Conservation (phyloP, 495 filamentous ascomycete species). For the Aspergillus incahuasiensis region DNA sequence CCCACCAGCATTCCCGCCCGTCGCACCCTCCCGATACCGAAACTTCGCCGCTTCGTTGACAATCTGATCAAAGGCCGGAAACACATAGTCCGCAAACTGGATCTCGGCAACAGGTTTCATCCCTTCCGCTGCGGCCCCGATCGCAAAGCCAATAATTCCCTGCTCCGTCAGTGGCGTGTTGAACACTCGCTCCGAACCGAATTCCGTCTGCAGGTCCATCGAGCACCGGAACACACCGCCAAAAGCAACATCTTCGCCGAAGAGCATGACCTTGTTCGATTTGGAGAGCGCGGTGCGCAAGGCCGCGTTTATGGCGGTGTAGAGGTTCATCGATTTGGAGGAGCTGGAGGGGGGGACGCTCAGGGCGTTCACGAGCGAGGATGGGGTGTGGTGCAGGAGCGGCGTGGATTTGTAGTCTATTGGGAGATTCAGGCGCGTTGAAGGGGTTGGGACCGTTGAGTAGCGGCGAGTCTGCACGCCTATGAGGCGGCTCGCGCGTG, state of each 20-base stretch:
- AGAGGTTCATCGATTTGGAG: conserved; percentile 83
- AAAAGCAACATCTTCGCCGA: conserved; percentile 96
- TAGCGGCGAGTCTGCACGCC: conserved; percentile 6
- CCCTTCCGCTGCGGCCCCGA: conserved; percentile 83
- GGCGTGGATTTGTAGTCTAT: conserved; percentile 83
- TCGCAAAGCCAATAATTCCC: conserved; percentile 90
- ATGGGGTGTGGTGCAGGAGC: conserved; percentile 71
- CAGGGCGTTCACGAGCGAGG: conserved; percentile 59
- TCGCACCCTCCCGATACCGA: conserved; percentile 75
- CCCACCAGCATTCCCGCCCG: conserved; percentile 65
- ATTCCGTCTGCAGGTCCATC: conserved; percentile 80
- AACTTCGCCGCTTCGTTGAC: conserved; percentile 97
- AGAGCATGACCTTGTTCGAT: conserved; percentile 82
- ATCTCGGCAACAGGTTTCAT: conserved; percentile 95
- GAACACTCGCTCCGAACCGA: conserved; percentile 86
- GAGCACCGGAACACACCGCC: conserved; percentile 96
- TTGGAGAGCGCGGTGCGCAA: conserved; percentile 74
- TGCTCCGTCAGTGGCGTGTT: conserved; percentile 95
- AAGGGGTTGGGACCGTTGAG: conserved; percentile 13
- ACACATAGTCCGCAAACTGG: conserved; percentile 97
- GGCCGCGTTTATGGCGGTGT: conserved; percentile 88
- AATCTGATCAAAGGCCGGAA: conserved; percentile 93
- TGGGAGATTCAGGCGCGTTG: conserved; percentile 66
- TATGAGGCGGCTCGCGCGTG: neutral
- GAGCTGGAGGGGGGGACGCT: conserved; percentile 61